These are phyloP conservation scores for Penicillium lagena DNA, from an alignment of 495 filamentous ascomycete species.

Conservation along the genomic window DNA sequence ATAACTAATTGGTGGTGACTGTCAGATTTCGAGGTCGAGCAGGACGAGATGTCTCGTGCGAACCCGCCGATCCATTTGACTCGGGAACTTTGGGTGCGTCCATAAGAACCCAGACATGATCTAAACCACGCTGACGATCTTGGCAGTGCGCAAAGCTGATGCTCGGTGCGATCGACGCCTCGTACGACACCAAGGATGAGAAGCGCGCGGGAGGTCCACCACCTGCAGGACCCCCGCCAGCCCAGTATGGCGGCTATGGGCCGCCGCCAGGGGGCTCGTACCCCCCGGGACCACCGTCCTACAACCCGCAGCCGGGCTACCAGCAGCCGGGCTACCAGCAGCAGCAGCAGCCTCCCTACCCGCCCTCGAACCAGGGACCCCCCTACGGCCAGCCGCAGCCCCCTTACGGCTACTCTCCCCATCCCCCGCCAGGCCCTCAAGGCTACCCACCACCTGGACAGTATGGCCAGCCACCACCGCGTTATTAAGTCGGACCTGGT, in stretches of 20 bases:
- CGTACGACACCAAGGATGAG: constrained; percentile 63
- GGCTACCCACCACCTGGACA: constrained; percentile 17
- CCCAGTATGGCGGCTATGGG: constrained; percentile 30
- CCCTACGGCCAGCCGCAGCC: constrained; percentile 21
- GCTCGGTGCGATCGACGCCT: constrained; percentile 61
- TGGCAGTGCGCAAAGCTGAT: constrained; percentile 58
- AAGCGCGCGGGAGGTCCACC: constrained; percentile 10
- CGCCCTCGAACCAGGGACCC: constrained; percentile 1
- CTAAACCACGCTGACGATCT: constrained; percentile 1
- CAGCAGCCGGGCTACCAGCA: constrained; percentile 11
- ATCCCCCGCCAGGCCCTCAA: constrained; percentile 8
- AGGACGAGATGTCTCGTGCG: constrained; percentile 54
- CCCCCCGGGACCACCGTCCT: constrained; percentile 1
- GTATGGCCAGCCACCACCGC: constrained; percentile 25
- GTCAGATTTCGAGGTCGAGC: constrained; percentile 59
- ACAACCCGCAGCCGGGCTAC: constrained; percentile 14
- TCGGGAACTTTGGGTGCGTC: constrained; percentile 56
- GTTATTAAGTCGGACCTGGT: constrained; percentile 14
- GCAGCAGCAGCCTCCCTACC: constrained; percentile 11
- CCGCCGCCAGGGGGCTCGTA: constrained; percentile 13
- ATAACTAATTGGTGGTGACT: constrained; percentile 12
- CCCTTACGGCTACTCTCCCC: constrained; percentile 15
- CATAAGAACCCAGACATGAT: neutral
- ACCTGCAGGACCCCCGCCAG: constrained; percentile 15
- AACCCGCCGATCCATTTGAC: constrained; percentile 53